These are phyloP conservation scores for Volvox reticuliferus DNA, from an alignment of 139 green algal genomes.

Conservation along the genomic window DNA sequence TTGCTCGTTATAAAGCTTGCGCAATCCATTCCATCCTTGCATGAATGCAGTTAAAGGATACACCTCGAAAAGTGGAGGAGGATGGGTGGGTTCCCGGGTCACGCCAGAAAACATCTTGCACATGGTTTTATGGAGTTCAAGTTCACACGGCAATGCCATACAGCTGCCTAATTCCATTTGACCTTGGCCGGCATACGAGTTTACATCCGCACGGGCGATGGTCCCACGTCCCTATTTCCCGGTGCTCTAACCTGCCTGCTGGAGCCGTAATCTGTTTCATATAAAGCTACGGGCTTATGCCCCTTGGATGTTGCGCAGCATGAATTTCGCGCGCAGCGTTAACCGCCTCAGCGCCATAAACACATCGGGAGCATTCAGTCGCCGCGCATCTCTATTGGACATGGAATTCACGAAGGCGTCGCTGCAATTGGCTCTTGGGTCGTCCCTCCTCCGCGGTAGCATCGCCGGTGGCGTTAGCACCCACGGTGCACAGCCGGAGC, in stretches of 20 bases:
- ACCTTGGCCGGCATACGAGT: too few relatives aligned
- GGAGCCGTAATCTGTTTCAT: too few relatives aligned
- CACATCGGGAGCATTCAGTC: neutral
- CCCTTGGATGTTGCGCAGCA: neutral
- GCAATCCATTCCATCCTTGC: too few relatives aligned
- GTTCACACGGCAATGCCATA: neutral
- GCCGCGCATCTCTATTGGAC: constrained; percentile 19
- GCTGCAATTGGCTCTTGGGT: constrained; percentile 1
- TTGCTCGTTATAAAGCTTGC: too few relatives aligned
- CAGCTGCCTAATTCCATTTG: neutral
- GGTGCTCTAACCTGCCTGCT: too few relatives aligned
- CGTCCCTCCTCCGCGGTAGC: neutral
- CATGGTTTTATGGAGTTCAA: neutral
- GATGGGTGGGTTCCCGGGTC: neutral
- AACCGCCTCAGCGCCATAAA: constrained; percentile 23
- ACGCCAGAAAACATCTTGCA: neutral
- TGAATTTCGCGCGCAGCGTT: constrained; percentile 41
- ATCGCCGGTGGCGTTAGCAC: neutral
- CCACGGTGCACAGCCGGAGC: neutral
- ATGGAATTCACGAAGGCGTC: neutral
- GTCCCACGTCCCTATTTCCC: too few relatives aligned
- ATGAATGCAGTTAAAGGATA: neutral
- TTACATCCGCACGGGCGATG: too few relatives aligned
- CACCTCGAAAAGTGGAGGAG: neutral
- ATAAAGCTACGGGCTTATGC: too few relatives aligned